Base-by-base conservation (phyloP, 768 basidiomycete genomes). In the Suillus sp. region DNA sequence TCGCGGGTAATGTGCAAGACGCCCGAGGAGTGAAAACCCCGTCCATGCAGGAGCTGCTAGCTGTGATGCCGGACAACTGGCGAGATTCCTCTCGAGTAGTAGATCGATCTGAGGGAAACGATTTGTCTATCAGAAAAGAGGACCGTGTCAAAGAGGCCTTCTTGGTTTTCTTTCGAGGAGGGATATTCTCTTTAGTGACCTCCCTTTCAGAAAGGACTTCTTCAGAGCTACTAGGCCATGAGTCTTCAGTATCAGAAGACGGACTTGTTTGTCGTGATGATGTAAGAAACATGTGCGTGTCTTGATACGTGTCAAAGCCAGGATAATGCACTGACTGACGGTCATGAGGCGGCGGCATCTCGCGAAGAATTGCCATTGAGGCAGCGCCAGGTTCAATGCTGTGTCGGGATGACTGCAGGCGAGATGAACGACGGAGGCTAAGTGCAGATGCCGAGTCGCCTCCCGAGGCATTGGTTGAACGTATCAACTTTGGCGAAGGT, bases 291-390 rank as follows among this genome's bases (percentile, higher is more conserved):
- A 67, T 70, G 63, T 71, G 68, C 13, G 53, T 60, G 51, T 90
- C 88, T 68, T 76, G 82, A 68, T 82, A 81, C 50, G 89, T 81
- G 43, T 77, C 73, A 67, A 90, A 90, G 18, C 89, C 88, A 14
- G 89, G 89, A 71, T 88, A 89, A 67, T 90, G 89, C 43, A 81
- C 78, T 18, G 87, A 88, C 51, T 82, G 79, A 1, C 81, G 81
- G 69, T 88, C 80, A 34, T 76, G 70, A 20, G 74, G 77, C 34
- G 79, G 78, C 27, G 79, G 81, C 22, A 79, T 74, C 60, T 77
- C 77, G 62, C 78, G 82, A 43, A 72, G 76, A 59, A 72, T 67
- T 57, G 71, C 66, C 22, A 72, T 70, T 48, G 68, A 68, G 27
- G 69, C 67, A 25, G 62, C 67, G 14, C 62, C 62, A 9, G 60